Evolutionary conservation across 306 rosid species (phyloP), one percentile per base, ranked within the genome.

Genomic region (Pyrus betulifolia): DNA sequence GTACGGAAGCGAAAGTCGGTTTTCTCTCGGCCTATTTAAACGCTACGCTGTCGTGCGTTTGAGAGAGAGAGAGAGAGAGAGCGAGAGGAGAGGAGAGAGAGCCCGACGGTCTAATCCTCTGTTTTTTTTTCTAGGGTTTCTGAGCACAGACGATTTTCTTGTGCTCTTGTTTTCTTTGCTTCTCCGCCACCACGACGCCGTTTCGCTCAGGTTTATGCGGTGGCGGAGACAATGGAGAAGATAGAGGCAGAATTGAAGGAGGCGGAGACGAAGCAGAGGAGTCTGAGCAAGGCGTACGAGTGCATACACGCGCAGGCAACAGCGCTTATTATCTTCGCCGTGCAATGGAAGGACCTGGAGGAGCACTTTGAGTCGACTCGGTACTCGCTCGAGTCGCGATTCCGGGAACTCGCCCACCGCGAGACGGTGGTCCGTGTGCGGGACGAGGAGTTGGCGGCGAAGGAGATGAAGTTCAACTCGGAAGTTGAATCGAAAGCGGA

Each of bases 291-390:
- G 18, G 33, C 76, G 54, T 57, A 33, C 66, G 67, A 72, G 35
- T 13, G 72, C 49, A 33, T 81, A 22, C 80, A 74, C 2, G 31
- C 77, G 1, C 78, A 86, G 33, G 87, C 89, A 33, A 67, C 83
- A 6, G 64, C 83, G 1, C 13, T 86, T 27, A 27, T 81, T 17
- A 18, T 51, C 21, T 71, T 71, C 65, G 10, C 75, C 6, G 13
- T 54, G 28, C 28, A 27, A 27, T 27, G 28, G 28, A 27, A 27
- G 2, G 28, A 27, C 28, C 28, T 27, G 28, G 28, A 27, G 28
- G 28, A 27, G 28, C 28, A 27, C 28, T 27, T 27, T 2, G 67
- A 72, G 54, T 72, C 67, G 38, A 23, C 76, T 10, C 33, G 76
- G 76, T 22, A 22, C 35, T 15, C 67, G 38, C 51, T 72, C 52